These are phyloP conservation scores for Colletotrichum tropicale DNA, from an alignment of 2,329 filamentous ascomycete species.

Conservation along the genomic window DNA sequence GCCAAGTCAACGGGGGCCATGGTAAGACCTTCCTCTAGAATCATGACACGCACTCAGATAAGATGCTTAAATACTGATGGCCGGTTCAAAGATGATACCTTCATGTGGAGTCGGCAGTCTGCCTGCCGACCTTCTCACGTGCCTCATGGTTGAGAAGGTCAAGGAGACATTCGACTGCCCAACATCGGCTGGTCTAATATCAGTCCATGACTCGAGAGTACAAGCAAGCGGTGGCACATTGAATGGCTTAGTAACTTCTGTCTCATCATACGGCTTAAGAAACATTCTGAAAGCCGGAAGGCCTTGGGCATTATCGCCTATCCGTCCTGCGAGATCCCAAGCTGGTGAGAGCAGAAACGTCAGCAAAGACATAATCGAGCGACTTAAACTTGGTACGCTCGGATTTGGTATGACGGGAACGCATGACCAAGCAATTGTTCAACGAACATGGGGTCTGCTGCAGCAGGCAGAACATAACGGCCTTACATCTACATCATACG, in stretches of 20 bases:
- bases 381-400: background rate
- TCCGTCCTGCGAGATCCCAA: background rate
- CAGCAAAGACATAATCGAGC: background rate
- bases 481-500: background rate
- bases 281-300: background rate
- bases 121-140: background rate
- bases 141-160: background rate
- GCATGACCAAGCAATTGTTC: background rate
- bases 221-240: background rate
- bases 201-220: background rate
- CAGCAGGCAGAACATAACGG: background rate
- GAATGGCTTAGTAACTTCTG: background rate
- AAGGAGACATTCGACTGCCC: background rate
- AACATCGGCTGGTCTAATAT: background rate
- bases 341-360: background rate
- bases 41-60: background rate
- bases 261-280: background rate
- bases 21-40: background rate
- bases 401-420: background rate
- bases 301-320: background rate
- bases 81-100: background rate
- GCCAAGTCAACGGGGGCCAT: background rate
- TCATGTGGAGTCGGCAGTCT: background rate
- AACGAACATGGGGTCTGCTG: background rate
- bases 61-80: background rate